Evolutionary conservation across 371 early-diverging fungal genomes (phyloP).

Genomic region (Lichtheimia hyalospora): DNA sequence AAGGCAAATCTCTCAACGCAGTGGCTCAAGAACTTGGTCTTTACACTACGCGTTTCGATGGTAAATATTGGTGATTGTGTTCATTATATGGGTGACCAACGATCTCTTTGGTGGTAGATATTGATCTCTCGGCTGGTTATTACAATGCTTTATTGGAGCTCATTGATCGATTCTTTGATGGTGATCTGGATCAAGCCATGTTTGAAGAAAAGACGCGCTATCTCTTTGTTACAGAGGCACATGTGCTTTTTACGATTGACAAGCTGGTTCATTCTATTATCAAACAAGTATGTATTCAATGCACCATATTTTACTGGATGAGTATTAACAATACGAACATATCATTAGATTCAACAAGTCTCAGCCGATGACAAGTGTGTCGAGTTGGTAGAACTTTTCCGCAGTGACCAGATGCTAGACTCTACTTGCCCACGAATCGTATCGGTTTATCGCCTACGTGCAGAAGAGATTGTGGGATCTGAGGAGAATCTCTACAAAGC

Average conservation of each 20-base stretch:
- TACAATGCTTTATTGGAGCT: conserved; percentile 76
- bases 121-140: conserved; percentile 60
- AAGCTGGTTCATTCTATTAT: conserved; percentile 75
- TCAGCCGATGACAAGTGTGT: conserved; percentile 46
- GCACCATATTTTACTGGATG: too few species aligned
- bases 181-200: conserved; percentile 76
- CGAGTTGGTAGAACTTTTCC: conserved; percentile 35
- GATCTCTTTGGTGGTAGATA: conserved; percentile 28
- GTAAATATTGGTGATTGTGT: conserved; percentile 20
- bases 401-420: conserved; percentile 26
- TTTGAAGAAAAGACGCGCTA: conserved; percentile 94
- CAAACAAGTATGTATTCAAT: conserved; percentile 66
- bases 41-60: conserved; percentile 54
- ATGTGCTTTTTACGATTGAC: conserved; percentile 86
- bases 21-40: conserved; percentile 84
- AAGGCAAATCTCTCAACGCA: conserved; percentile 66
- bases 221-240: conserved; percentile 86
- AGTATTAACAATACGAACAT: not conserved
- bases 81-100: not conserved
- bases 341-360: conserved; percentile 40
- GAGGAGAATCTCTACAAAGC: conserved; percentile 86
- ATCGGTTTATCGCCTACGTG: conserved; percentile 78
- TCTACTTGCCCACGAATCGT: conserved; percentile 18
- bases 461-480: conserved; percentile 73
- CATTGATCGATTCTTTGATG: conserved; percentile 77